These are phyloP conservation scores for Smittium mucronatum DNA, from an alignment of 371 early-diverging fungal species.

Conservation along the genomic window DNA sequence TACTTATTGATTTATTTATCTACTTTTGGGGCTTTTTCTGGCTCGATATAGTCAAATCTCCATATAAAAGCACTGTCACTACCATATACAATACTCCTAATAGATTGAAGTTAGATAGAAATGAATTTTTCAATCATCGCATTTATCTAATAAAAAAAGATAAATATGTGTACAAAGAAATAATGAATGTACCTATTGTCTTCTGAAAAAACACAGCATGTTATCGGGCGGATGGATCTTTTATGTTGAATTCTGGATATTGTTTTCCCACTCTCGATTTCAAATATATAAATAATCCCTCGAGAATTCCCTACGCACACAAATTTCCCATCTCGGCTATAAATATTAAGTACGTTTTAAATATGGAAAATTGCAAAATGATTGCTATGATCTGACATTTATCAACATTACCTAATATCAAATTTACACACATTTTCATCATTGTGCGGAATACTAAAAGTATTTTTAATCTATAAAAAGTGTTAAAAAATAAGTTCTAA, in stretches of 20 bases:
- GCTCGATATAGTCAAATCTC: constrained; percentile 73
- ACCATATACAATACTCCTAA: constrained; percentile 52
- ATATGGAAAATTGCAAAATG: background rate
- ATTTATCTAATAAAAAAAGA: background rate
- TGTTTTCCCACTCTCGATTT: constrained; percentile 45
- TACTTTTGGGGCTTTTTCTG: too few relatives aligned
- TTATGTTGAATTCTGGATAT: constrained; percentile 58
- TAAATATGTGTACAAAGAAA: constrained; percentile 1
- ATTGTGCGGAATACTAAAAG: constrained; percentile 37
- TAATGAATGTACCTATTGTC: constrained; percentile 50
- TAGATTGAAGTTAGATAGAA: too few relatives aligned
- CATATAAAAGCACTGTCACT: constrained; percentile 72
- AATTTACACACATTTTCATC: constrained; percentile 41
- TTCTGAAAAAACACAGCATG: constrained; percentile 60
- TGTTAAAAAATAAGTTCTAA: too few relatives aligned
- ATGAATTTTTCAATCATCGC: too few relatives aligned
- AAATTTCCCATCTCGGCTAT: constrained; percentile 45
- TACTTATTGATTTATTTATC: too few relatives aligned
- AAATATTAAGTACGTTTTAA: background rate
- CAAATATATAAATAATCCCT: constrained; percentile 55
- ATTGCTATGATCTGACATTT: background rate
- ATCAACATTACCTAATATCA: constrained; percentile 33
- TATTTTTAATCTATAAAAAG: constrained; percentile 23
- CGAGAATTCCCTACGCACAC: constrained; percentile 59
- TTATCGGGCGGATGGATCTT: constrained; percentile 60